phyloP scores from a whole-genome alignment of 345 rosid genomes.

The Eucalyptus polybractea region DNA sequence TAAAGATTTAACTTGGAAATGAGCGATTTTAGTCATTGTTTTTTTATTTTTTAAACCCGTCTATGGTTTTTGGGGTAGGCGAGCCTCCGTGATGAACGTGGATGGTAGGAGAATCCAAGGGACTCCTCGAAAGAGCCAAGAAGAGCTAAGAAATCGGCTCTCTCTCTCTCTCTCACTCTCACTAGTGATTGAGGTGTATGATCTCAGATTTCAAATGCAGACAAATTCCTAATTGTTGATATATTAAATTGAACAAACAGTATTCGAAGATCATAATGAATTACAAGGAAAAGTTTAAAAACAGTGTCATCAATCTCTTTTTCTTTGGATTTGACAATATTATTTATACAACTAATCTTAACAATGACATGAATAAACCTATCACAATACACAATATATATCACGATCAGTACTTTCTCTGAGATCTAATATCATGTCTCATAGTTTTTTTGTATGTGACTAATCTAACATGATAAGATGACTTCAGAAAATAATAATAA shows the following conservation, averaged over 20 bases:
- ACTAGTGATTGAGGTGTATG: too few relatives aligned
- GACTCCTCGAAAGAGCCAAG: too few relatives aligned
- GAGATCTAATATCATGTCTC: neutral
- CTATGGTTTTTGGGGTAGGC: neutral
- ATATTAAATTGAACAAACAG: too few relatives aligned
- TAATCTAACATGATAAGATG: neutral
- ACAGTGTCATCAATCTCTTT: too few relatives aligned
- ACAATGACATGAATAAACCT: accelerated
- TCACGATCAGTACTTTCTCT: neutral
- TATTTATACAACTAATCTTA: neutral
- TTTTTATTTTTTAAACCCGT: neutral
- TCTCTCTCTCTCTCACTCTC: too few relatives aligned
- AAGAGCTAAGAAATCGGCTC: too few relatives aligned
- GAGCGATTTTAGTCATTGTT: neutral
- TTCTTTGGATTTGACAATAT: too few relatives aligned
- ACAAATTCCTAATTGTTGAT: too few relatives aligned
- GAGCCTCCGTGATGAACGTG: neutral
- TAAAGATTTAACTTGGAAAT: neutral
- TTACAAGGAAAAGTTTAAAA: too few relatives aligned
- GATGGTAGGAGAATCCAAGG: accelerated
- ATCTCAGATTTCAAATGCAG: accelerated
- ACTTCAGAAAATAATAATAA: neutral
- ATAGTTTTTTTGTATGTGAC: too few relatives aligned
- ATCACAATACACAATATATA: too few relatives aligned
- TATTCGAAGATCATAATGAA: accelerated